Base-by-base conservation (phyloP, 805 yeast species). In the Groenewaldozyma salmanticensis region DNA sequence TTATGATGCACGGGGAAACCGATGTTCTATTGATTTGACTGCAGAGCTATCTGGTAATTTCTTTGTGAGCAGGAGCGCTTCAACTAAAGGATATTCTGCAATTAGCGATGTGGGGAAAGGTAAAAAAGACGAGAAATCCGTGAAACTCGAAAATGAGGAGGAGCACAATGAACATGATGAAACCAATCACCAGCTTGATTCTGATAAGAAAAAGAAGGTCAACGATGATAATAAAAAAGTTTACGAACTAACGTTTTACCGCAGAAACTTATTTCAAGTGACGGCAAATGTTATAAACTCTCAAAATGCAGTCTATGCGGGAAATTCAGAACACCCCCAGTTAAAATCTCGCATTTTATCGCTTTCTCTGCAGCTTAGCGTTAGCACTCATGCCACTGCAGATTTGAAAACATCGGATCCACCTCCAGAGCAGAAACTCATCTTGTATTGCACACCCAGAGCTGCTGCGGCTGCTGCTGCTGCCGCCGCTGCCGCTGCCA, bases 211-310 rank as follows among this genome's bases (percentile, higher is more conserved):
- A 9, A 24, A 7, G 7, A 13, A 13, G 7, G 29, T 9, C 7
- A 9, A 7, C 13, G 13, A 13, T 13, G 29, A 24, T 24, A 24
- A 24, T 24, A n/a, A n/a, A n/a, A 24, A 24, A 24, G 7, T 24
- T 32, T 51, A 49, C 33, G 56, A 53, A 20, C 45, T 54, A 27
- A 53, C 57, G 5, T 52, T 54, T 34, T 53, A 53, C 37, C 46
- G 58, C 5, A 41, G 58, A 21, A 53, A 53, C 37, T 42, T 53
- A 35, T 53, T 53, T 29, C 57, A 53, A 31, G 53, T 53, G 16
- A 36, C 44, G 5, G 54, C 55, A 6, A 44, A 48, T 6, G 47
- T 53, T 6, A 44, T 51, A 15, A 52, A 52, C 35, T 49, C 54
- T 22, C 53, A 53, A 24, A 48, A 48, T 27, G 57, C 54, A 2